A percentile compares a stretch with the other conserved stretches of the same genome.
Conservation (phyloP, 202 grass and related monocot genomes). For the Brachypodium distachyon region DNA sequence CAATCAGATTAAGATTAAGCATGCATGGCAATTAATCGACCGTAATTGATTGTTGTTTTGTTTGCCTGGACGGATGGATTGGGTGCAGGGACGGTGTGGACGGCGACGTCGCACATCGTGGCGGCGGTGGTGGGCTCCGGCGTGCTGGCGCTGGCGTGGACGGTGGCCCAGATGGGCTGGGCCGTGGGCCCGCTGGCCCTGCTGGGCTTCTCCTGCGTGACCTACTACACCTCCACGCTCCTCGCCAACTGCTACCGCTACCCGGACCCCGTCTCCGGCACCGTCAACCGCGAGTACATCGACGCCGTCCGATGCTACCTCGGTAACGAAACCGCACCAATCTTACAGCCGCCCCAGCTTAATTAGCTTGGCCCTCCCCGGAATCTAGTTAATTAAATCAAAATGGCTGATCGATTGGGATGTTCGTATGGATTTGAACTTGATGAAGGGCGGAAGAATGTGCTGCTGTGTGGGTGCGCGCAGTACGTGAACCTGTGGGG, state of each 20-base stretch:
- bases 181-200: slow-evolving; percentile 55
- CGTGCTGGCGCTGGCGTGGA: slow-evolving; percentile 87
- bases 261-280: slow-evolving; percentile 69
- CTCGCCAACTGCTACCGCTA: slow-evolving; percentile 83
- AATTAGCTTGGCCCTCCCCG: too few species aligned
- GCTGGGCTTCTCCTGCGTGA: slow-evolving; percentile 69
- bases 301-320: slow-evolving; percentile 81
- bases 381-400: not conserved
- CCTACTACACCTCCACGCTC: slow-evolving; percentile 83
- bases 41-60: too few species aligned
- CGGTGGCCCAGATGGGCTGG: slow-evolving; percentile 87
- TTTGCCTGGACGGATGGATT: too few species aligned
- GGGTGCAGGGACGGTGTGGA: slow-evolving; percentile 83
- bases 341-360: not conserved
- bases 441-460: slow-evolving; percentile 43
- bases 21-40: too few species aligned
- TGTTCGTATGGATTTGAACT: too few species aligned
- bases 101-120: slow-evolving; percentile 75
- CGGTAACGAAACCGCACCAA: slow-evolving; percentile 20
- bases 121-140: slow-evolving; percentile 88
- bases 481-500: slow-evolving; percentile 96
- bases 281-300: slow-evolving; percentile 72
- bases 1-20: too few species aligned
- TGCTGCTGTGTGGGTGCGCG: slow-evolving; percentile 66
- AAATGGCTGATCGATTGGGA: not conserved